These are phyloP conservation scores for Fusarium beomiforme DNA, from an alignment of 2,329 filamentous ascomycete species.

Conservation along the genomic window DNA sequence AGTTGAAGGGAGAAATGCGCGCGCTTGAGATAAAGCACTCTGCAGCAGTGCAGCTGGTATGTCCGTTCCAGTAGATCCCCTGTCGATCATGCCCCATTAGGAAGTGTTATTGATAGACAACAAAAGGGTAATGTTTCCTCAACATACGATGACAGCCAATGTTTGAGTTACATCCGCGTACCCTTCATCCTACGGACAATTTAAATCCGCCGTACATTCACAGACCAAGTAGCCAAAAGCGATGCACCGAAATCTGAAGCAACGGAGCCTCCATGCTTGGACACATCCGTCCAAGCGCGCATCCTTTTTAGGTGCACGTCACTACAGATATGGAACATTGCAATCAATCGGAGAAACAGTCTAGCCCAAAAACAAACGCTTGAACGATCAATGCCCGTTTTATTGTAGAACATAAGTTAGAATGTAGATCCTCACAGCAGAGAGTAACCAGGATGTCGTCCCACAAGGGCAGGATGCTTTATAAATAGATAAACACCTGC, in stretches of 20 bases:
- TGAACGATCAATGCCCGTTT: constrained; percentile 8
- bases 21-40: not conserved
- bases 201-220: not conserved
- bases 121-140: constrained; percentile 10
- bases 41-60: not conserved
- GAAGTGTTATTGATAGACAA: not conserved
- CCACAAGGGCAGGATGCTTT: constrained; percentile 17
- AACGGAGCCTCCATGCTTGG: not conserved
- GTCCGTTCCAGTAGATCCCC: constrained; percentile 10
- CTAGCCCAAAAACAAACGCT: constrained; percentile 1
- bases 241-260: constrained; percentile 31
- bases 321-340: constrained; percentile 11
- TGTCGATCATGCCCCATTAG: constrained; percentile 32
- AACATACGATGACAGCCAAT: not conserved
- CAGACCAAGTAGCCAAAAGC: not conserved
- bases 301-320: not conserved
- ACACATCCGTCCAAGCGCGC: constrained; percentile 16
- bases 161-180: constrained; percentile 10
- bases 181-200: not conserved
- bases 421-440: constrained; percentile 12
- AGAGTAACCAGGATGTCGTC: constrained; percentile 29
- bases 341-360: constrained; percentile 16
- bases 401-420: constrained; percentile 11
- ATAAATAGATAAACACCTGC: constrained; percentile 10
- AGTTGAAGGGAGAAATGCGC: not conserved